phyloP scores from a whole-genome alignment of 106 monocot genomes.

The Dioscorea zingiberensis region DNA sequence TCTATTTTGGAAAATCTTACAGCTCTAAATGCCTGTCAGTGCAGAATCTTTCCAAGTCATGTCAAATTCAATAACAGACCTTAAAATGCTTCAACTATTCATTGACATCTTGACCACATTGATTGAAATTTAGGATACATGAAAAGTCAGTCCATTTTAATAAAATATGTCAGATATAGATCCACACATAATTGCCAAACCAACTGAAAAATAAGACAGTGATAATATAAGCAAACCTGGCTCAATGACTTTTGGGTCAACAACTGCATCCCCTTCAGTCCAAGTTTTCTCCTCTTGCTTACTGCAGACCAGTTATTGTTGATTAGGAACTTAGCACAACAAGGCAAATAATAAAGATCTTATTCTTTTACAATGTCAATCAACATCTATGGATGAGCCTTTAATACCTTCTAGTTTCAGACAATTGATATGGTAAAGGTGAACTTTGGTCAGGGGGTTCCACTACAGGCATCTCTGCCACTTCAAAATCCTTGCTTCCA shows the following conservation, averaged over 20 bases:
- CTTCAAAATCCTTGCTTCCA: conserved; percentile 11
- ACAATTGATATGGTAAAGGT: not conserved
- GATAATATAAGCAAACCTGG: conserved; percentile 11
- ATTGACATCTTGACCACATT: too few relatives aligned
- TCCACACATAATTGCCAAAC: too few relatives aligned
- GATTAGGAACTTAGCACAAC: conserved; percentile 1
- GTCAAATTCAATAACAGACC: too few relatives aligned
- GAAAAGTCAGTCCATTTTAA: too few relatives aligned
- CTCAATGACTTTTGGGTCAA: conserved; percentile 5
- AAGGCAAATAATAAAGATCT: not conserved
- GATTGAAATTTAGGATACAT: too few relatives aligned
- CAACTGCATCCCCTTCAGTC: conserved; percentile 11
- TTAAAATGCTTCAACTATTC: too few relatives aligned
- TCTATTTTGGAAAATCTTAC: too few relatives aligned
- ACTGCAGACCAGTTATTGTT: not conserved
- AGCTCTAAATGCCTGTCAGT: too few relatives aligned
- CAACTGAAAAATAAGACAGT: too few relatives aligned
- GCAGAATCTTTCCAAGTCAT: too few relatives aligned
- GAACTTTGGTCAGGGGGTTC: not conserved
- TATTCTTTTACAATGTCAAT: not conserved
- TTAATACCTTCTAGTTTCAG: conserved; percentile 3
- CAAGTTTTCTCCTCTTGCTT: conserved; percentile 5
- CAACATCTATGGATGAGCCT: not conserved
- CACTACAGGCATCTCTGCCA: not conserved
- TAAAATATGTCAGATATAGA: too few relatives aligned